These are phyloP conservation scores for Cercophora sp. DNA, from an alignment of 495 filamentous ascomycete species.

Conservation along the genomic window DNA sequence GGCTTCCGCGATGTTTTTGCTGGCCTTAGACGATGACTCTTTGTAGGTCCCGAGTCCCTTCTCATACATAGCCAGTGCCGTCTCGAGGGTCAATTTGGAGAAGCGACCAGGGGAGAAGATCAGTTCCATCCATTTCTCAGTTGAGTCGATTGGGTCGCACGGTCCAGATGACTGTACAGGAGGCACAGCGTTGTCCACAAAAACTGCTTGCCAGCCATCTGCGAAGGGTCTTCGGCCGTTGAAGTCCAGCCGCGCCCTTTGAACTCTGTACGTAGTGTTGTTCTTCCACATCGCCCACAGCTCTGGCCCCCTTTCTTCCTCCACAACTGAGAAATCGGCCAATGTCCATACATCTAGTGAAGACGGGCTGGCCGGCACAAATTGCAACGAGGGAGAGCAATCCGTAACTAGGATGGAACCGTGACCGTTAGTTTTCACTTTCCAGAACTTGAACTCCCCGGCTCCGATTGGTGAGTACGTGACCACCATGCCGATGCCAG, in stretches of 20 bases:
- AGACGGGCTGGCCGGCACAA: constrained; percentile 65
- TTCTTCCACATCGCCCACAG: constrained; percentile 86
- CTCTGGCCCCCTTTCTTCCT: constrained; percentile 50
- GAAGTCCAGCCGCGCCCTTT: constrained; percentile 42
- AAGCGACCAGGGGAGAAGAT: constrained; percentile 81
- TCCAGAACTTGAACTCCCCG: constrained; percentile 96
- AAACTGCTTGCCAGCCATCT: constrained; percentile 68
- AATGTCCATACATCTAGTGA: constrained; percentile 82
- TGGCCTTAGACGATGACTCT: constrained; percentile 35
- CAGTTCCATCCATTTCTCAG: constrained; percentile 66
- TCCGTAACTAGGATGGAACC: constrained; percentile 64
- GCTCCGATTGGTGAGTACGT: constrained; percentile 84
- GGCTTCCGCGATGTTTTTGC: constrained; percentile 57
- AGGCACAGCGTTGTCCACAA: constrained; percentile 57
- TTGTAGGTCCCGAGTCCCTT: constrained; percentile 47
- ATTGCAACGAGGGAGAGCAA: constrained; percentile 53
- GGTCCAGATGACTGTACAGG: constrained; percentile 50
- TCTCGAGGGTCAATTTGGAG: constrained; percentile 71
- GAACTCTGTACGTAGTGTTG: constrained; percentile 71
- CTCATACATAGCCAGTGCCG: constrained; percentile 72
- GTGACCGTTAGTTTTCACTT: constrained; percentile 59
- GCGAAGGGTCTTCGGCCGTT: constrained; percentile 53
- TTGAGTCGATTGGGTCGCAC: constrained; percentile 60
- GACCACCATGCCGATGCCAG: constrained; percentile 69
- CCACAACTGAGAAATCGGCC: constrained; percentile 69